These are phyloP conservation scores for Dactylorhiza incarnata DNA, from an alignment of 106 monocot species.

Conservation along the genomic window DNA sequence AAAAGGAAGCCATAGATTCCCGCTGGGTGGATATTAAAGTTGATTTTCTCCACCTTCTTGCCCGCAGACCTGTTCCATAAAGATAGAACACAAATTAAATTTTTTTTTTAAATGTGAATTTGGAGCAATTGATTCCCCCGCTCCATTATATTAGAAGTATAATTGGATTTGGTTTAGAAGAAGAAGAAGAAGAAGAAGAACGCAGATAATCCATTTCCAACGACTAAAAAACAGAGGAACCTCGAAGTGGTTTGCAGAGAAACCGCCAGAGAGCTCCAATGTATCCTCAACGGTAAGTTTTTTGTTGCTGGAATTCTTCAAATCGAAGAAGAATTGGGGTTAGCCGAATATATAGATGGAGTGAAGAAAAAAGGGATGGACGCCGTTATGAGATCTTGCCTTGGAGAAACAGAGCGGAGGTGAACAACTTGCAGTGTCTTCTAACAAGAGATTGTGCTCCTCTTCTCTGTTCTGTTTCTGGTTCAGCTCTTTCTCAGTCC, in stretches of 20 bases:
- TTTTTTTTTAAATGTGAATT: background rate
- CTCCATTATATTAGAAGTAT: too few species aligned
- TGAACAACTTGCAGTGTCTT: conserved; percentile 77
- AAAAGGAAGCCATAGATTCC: conserved; percentile 5
- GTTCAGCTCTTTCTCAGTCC: conserved; percentile 13
- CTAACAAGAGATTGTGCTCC: conserved; percentile 27
- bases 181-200: conserved; percentile 7
- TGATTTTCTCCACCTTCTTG: conserved; percentile 24
- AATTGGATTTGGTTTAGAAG: conserved; percentile 9
- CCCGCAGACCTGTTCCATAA: conserved; percentile 18
- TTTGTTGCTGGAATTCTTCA: conserved; percentile 3
- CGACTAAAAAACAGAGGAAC: too few species aligned
- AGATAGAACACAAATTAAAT: conserved; percentile 4
- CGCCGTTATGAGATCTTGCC: conserved; percentile 11
- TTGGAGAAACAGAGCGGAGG: conserved; percentile 42
- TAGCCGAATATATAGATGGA: background rate
- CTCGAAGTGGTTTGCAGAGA: conserved; percentile 81
- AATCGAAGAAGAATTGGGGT: conserved; percentile 1
- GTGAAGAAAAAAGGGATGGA: background rate
- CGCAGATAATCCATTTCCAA: conserved; percentile 3
- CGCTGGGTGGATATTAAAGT: conserved; percentile 24
- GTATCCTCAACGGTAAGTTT: conserved; percentile 17
- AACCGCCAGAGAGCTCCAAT: conserved; percentile 59
- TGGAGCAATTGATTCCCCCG: background rate
- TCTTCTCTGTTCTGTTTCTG: conserved; percentile 2